Percentiles rank a stretch among this genome's conserved stretches.
These are phyloP conservation scores for Carpinus fangiana DNA, from an alignment of 306 rosid genomes.

Conservation along the genomic window DNA sequence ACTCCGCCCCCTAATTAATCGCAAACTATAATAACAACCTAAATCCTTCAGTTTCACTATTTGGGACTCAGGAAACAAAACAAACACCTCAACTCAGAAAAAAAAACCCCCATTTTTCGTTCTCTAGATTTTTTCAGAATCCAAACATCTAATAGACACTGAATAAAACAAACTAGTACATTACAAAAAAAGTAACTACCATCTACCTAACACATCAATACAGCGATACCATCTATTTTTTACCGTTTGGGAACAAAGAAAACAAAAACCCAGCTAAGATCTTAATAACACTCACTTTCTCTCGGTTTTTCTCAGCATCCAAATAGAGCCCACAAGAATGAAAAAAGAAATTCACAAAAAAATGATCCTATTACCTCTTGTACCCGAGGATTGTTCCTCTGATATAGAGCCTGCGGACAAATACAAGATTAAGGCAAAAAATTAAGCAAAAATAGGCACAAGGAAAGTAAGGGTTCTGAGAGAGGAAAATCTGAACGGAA, in stretches of 20 bases:
- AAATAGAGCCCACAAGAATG: background rate
- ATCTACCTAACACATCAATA: background rate
- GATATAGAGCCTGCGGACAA: slow-evolving; percentile 61
- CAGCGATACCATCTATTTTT: background rate
- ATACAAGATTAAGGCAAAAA: background rate
- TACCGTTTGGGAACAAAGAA: background rate
- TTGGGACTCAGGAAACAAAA: background rate
- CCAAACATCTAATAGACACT: background rate
- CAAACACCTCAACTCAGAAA: background rate
- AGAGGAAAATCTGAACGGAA: background rate
- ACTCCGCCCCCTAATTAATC: background rate
- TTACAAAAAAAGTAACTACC: background rate
- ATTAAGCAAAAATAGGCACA: background rate
- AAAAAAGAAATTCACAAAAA: background rate
- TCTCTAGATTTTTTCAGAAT: background rate
- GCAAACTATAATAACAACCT: background rate
- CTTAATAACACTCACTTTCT: background rate
- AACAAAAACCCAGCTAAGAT: background rate
- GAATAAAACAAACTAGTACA: background rate
- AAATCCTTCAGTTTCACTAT: background rate
- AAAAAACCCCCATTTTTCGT: background rate
- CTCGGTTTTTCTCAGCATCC: slow-evolving; percentile 1
- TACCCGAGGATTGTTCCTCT: slow-evolving; percentile 89
- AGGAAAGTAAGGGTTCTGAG: background rate
- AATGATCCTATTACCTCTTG: slow-evolving; percentile 61